Evolutionary conservation across 1,139 yeast species (phyloP).

Genomic region (Hansenula lynferdii): DNA sequence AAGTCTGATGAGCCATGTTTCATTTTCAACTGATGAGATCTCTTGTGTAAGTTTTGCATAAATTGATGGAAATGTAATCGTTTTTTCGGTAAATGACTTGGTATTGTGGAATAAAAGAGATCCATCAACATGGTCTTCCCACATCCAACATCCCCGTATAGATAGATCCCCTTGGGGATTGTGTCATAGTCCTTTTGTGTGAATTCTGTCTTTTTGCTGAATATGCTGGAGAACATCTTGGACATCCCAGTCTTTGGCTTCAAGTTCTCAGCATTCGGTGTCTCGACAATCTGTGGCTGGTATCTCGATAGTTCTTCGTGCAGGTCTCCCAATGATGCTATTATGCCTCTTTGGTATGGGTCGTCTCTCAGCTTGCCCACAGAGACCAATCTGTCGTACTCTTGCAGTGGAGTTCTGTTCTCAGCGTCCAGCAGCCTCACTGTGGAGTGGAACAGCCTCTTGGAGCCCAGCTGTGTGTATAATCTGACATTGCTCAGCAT

Average conservation of each 20-base stretch:
- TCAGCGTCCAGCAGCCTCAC: background rate
- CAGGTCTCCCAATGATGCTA: constrained; percentile 47
- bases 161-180: constrained; percentile 76
- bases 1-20: constrained; percentile 58
- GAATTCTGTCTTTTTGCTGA: constrained; percentile 8
- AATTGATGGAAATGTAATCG: constrained; percentile 94
- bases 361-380: constrained; percentile 55
- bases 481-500: too few relatives aligned
- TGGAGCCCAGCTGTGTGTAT: background rate
- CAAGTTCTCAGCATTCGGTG: constrained; percentile 44
- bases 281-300: constrained; percentile 47
- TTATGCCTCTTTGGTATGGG: constrained; percentile 58
- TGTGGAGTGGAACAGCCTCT: background rate
- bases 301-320: constrained; percentile 45
- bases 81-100: constrained; percentile 66
- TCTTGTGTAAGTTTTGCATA: constrained; percentile 89
- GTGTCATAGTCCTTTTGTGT: constrained; percentile 19
- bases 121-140: constrained; percentile 99
- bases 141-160: constrained; percentile 97
- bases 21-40: constrained; percentile 70
- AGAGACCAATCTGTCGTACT: constrained; percentile 53
- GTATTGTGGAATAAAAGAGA: constrained; percentile 80
- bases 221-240: constrained; percentile 29
- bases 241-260: constrained; percentile 44
- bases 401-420: constrained; percentile 44